phyloP scores from a whole-genome alignment of 306 rosid genomes.

The Acacia confusa region DNA sequence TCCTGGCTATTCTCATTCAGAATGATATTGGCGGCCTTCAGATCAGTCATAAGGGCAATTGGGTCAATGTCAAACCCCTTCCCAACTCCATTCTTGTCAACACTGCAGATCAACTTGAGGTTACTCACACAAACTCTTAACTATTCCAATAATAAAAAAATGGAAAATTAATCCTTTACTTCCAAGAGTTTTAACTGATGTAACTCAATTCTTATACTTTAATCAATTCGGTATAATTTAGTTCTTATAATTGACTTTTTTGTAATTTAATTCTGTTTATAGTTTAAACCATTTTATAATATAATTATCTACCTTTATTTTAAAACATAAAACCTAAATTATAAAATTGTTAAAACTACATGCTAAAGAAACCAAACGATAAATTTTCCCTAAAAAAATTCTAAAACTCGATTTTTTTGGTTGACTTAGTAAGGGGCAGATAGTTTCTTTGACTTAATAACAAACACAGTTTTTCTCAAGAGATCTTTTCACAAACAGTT shows the following conservation, averaged over 20 bases:
- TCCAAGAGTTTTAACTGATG: too few relatives aligned
- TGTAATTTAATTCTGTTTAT: rapidly evolving
- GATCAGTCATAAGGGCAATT: conserved; percentile 53
- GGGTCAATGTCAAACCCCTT: conserved; percentile 55
- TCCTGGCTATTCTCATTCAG: conserved; percentile 51
- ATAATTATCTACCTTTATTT: too few relatives aligned
- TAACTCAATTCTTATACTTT: too few relatives aligned
- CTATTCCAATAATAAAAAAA: not conserved
- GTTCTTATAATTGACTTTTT: rapidly evolving
- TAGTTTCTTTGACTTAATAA: not conserved
- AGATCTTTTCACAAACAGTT: not conserved
- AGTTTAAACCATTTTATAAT: too few relatives aligned
- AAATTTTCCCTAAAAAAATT: too few relatives aligned
- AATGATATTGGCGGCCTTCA: conserved; percentile 71
- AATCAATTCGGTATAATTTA: too few relatives aligned
- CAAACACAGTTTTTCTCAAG: not conserved
- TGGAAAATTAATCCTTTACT: too few relatives aligned
- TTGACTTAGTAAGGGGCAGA: too few relatives aligned
- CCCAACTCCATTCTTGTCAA: conserved; percentile 53
- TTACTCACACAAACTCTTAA: not conserved
- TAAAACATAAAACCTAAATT: too few relatives aligned
- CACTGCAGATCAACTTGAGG: conserved; percentile 73
- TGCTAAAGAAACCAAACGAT: too few relatives aligned
- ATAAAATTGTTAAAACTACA: too few relatives aligned
- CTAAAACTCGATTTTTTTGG: too few relatives aligned